Conservation (phyloP, 2,329 filamentous ascomycete genomes). For the Ascochyta rabiei region DNA sequence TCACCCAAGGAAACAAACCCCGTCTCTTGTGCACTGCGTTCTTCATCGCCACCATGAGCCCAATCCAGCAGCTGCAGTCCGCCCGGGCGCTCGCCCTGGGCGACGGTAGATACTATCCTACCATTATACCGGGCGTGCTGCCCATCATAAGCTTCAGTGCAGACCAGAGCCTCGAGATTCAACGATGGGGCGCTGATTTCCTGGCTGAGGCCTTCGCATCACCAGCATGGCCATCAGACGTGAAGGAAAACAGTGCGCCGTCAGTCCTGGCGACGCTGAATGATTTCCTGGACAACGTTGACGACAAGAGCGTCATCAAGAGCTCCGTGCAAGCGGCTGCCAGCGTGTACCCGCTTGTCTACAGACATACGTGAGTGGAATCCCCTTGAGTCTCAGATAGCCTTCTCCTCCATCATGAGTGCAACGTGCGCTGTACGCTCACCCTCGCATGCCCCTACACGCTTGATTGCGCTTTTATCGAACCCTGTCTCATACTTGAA, state of each 20-base stretch:
- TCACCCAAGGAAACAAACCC: conserved; percentile 34
- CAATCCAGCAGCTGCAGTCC: conserved; percentile 80
- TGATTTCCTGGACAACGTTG: conserved; percentile 58
- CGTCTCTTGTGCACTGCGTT: conserved; percentile 26
- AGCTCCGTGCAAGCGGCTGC: conserved; percentile 86
- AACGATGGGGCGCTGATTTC: conserved; percentile 96
- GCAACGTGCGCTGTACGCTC: conserved; percentile 21
- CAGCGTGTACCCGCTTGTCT: conserved; percentile 89
- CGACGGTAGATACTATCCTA: conserved; percentile 86
- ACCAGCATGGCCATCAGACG: conserved; percentile 75
- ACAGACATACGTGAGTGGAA: conserved; percentile 88
- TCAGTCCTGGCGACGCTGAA: conserved; percentile 77
- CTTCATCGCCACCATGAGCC: conserved; percentile 35
- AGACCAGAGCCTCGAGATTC: conserved; percentile 70
- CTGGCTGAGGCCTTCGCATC: conserved; percentile 94
- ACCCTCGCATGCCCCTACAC: conserved; percentile 22
- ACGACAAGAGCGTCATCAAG: conserved; percentile 81
- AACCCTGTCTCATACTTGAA: conserved; percentile 43
- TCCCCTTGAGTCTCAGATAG: conserved; percentile 32
- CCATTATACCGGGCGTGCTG: conserved; percentile 90
- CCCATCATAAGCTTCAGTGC: conserved; percentile 81
- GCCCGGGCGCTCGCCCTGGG: conserved; percentile 88
- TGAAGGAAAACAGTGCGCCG: conserved; percentile 81
- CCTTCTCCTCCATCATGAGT: conserved; percentile 21
- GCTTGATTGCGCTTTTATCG: conserved; percentile 22